These are phyloP conservation scores for Ceratocystis destructans DNA, from an alignment of 2,329 filamentous ascomycete species.

Conservation along the genomic window DNA sequence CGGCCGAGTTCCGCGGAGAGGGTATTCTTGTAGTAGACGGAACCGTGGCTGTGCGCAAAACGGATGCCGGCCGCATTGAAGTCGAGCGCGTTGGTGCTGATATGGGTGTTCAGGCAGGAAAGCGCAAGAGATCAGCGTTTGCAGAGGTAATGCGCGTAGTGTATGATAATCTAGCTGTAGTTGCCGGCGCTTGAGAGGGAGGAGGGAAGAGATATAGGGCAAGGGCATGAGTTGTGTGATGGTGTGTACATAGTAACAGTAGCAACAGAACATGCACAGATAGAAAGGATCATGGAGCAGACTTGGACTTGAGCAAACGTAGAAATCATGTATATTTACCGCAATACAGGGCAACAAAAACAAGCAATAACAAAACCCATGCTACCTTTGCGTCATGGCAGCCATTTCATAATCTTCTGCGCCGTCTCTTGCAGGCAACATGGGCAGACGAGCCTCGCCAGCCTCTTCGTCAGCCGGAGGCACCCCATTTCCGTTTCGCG, in stretches of 20 bases:
- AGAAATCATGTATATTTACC: background rate
- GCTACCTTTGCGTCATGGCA: slow-evolving; percentile 30
- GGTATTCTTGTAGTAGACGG: slow-evolving; percentile 84
- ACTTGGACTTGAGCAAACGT: too few relatives aligned
- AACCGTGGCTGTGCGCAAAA: slow-evolving; percentile 77
- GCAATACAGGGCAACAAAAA: background rate
- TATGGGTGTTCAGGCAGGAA: slow-evolving; percentile 20
- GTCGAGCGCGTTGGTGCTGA: slow-evolving; percentile 57
- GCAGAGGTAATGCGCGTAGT: slow-evolving; percentile 81
- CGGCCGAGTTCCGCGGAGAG: slow-evolving; percentile 84
- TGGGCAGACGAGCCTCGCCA: slow-evolving; percentile 36
- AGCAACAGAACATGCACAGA: background rate
- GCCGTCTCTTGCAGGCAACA: slow-evolving; percentile 39
- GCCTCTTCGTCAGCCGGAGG: slow-evolving; percentile 31
- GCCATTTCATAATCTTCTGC: slow-evolving; percentile 55
- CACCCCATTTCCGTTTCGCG: slow-evolving; percentile 23
- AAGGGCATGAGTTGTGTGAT: background rate
- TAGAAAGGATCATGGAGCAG: background rate
- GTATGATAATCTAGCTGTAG: slow-evolving; percentile 85
- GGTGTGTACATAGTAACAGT: background rate
- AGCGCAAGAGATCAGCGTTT: slow-evolving; percentile 47
- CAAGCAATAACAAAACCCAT: background rate
- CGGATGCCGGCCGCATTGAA: slow-evolving; percentile 72
- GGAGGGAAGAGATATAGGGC: too few relatives aligned
- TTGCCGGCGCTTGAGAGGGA: slow-evolving; percentile 38